phyloP scores from a whole-genome alignment of 176 grass and related monocot species.

The Avena eriantha region DNA sequence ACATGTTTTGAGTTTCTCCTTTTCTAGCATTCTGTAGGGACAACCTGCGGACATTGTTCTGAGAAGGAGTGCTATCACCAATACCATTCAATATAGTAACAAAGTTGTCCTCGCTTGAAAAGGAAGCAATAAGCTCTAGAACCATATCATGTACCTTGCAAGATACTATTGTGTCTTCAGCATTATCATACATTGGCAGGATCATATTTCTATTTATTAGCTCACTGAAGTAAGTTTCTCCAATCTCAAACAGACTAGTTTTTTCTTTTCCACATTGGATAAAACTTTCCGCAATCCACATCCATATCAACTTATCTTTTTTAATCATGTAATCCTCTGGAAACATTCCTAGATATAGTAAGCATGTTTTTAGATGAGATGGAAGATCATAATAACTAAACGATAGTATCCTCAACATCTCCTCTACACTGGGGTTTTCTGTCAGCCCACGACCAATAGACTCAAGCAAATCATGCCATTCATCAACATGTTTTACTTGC shows the following conservation, averaged over 20 bases:
- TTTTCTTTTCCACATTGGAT: background rate
- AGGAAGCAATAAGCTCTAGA: background rate
- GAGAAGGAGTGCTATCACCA: background rate
- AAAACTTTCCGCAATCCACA: slow-evolving; percentile 24
- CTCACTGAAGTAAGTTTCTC: background rate
- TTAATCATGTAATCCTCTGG: background rate
- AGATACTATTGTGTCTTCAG: too few relatives aligned
- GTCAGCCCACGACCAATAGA: too few relatives aligned
- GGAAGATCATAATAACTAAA: too few relatives aligned
- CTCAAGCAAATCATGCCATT: background rate
- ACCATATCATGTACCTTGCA: background rate
- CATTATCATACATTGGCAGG: background rate
- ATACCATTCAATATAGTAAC: background rate
- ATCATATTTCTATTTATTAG: slow-evolving; percentile 14
- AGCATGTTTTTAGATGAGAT: too few relatives aligned
- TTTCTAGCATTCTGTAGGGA: too few relatives aligned
- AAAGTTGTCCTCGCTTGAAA: background rate
- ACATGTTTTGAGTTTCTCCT: background rate
- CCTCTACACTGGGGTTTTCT: background rate
- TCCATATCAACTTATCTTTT: background rate
- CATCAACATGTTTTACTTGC: background rate
- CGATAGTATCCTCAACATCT: background rate
- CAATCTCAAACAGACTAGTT: background rate
- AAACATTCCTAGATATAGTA: too few relatives aligned
- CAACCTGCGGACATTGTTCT: too few relatives aligned